Evolutionary conservation across 2,329 filamentous ascomycete species (phyloP).

Genomic region (Ampelomyces quisqualis): DNA sequence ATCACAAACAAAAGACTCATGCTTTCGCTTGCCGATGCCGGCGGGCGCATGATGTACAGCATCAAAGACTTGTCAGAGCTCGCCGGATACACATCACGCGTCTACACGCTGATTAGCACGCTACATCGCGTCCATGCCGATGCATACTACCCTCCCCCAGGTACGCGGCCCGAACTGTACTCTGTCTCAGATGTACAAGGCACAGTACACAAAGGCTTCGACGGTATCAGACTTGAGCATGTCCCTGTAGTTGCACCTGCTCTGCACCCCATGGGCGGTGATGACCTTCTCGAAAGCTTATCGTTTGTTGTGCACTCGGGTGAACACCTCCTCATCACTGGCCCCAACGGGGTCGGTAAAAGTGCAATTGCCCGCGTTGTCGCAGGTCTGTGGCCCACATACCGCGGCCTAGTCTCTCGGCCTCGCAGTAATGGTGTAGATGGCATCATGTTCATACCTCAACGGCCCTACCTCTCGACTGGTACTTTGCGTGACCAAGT

Average conservation of each 20-base stretch:
- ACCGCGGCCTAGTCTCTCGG: constrained; percentile 85
- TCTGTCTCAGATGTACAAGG: constrained; percentile 90
- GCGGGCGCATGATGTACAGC: constrained; percentile 98
- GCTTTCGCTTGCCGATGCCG: constrained; percentile 94
- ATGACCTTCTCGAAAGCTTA: constrained; percentile 84
- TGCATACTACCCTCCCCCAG: constrained; percentile 73
- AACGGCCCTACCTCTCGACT: constrained; percentile 86
- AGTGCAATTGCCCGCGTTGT: constrained; percentile 83
- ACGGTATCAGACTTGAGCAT: constrained; percentile 88
- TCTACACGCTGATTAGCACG: constrained; percentile 93
- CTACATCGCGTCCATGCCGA: constrained; percentile 90
- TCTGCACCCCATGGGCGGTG: constrained; percentile 85
- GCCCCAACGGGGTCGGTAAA: constrained; percentile 93
- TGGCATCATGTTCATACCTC: constrained; percentile 97
- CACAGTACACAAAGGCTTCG: constrained; percentile 90
- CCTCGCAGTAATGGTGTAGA: constrained; percentile 79
- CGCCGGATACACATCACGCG: constrained; percentile 91
- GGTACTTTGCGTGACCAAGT: constrained; percentile 95
- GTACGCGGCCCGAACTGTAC: constrained; percentile 73
- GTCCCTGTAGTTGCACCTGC: constrained; percentile 89
- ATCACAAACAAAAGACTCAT: constrained; percentile 99
- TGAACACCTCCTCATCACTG: constrained; percentile 92
- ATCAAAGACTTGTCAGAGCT: constrained; percentile 97
- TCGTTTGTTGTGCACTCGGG: constrained; percentile 87
- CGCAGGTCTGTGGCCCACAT: constrained; percentile 93